Evolutionary conservation across 306 rosid species (phyloP).

Genomic region (Abrus precatorius): DNA sequence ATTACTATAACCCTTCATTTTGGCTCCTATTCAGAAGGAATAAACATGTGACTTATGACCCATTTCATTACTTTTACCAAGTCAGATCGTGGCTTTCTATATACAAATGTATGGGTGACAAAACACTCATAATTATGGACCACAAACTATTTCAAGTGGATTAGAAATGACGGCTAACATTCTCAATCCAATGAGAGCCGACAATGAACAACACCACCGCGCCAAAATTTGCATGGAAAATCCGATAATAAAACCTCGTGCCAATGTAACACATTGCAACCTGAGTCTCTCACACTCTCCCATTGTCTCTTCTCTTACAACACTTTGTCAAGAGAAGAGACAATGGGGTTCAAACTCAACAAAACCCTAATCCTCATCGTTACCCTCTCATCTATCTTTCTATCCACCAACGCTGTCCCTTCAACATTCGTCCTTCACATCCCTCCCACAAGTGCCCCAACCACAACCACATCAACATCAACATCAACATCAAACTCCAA

Average conservation of each 20-base stretch:
- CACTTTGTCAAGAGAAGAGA: constrained; percentile 8
- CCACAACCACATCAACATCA: too few species aligned
- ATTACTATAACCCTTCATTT: too few species aligned
- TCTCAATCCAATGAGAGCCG: constrained; percentile 11
- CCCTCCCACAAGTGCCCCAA: neutral
- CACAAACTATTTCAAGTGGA: neutral
- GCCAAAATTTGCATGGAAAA: neutral
- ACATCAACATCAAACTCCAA: too few species aligned
- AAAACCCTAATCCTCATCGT: constrained; percentile 41
- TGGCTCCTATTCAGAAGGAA: too few species aligned
- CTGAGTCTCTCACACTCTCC: neutral
- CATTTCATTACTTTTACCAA: neutral
- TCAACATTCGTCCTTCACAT: neutral
- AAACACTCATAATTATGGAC: too few species aligned
- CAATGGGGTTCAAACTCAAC: constrained; percentile 39
- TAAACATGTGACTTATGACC: neutral
- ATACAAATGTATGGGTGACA: neutral
- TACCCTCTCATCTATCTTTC: constrained; percentile 44
- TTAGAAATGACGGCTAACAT: neutral
- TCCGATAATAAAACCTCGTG: neutral
- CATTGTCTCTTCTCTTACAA: constrained; percentile 9
- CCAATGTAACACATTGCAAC: neutral
- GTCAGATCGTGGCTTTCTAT: neutral
- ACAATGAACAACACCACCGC: neutral
- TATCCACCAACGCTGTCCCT: constrained; percentile 11